A percentile compares a stretch with the other conserved stretches of the same genome.
These are phyloP conservation scores for Zygotorulaspora sp. DNA, from an alignment of 805 yeast genomes.

Conservation along the genomic window DNA sequence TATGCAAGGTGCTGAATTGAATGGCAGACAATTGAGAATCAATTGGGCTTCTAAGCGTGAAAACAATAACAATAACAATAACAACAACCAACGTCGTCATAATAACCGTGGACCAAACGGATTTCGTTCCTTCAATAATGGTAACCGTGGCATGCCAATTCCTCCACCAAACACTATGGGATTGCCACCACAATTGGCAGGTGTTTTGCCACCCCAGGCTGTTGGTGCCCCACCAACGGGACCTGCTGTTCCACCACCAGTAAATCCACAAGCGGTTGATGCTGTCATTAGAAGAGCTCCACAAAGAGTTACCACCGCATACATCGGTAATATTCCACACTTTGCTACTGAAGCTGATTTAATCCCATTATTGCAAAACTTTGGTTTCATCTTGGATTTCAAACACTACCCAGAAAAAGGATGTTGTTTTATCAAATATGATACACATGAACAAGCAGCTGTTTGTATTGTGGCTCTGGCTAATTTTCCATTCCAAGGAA, in stretches of 20 bases:
- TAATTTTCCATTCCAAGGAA: slow-evolving; percentile 59
- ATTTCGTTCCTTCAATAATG: slow-evolving; percentile 21
- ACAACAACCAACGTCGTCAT: slow-evolving; percentile 17
- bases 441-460: slow-evolving; percentile 84
- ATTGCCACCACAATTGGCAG: slow-evolving; percentile 22
- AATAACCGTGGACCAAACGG: slow-evolving; percentile 19
- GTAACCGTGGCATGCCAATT: slow-evolving; percentile 17
- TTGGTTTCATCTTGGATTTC: slow-evolving; percentile 79
- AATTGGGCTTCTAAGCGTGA: slow-evolving; percentile 85
- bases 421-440: slow-evolving; percentile 85
- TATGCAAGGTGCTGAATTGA: slow-evolving; percentile 69
- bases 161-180: slow-evolving; percentile 25
- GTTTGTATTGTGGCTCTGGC: slow-evolving; percentile 82
- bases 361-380: slow-evolving; percentile 67
- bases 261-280: slow-evolving; percentile 58
- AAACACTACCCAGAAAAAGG: slow-evolving; percentile 76
- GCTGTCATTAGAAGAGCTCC: slow-evolving; percentile 74
- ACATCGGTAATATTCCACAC: slow-evolving; percentile 80
- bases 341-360: slow-evolving; percentile 68
- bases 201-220: slow-evolving; percentile 22
- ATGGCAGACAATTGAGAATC: slow-evolving; percentile 73
- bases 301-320: slow-evolving; percentile 63
- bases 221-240: slow-evolving; percentile 17
- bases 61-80: slow-evolving; percentile 28
- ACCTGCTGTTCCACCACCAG: slow-evolving; percentile 33